Conservation (phyloP, 2,329 filamentous ascomycete species). For the Phaeosphaeriaceae sp. region DNA sequence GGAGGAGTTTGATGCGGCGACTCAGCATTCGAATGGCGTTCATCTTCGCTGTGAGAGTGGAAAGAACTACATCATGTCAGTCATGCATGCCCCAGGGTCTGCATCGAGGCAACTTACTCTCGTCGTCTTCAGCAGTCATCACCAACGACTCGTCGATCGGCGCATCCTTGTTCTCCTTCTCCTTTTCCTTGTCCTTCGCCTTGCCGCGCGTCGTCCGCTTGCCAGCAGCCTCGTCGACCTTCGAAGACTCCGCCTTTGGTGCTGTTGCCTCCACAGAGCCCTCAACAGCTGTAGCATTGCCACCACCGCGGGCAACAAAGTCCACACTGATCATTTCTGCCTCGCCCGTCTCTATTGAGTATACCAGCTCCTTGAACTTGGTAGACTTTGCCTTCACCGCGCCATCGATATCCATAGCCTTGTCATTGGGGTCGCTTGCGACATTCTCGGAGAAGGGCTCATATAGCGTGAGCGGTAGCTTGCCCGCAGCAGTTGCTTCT, state of each 20-base stretch:
- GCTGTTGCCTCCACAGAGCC: conserved; percentile 36
- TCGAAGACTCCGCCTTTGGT: conserved; percentile 17
- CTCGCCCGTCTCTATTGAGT: conserved; percentile 90
- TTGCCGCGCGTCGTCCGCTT: conserved; percentile 59
- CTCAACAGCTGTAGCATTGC: conserved; percentile 72
- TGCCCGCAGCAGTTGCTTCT: conserved; percentile 70
- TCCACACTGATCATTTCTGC: conserved; percentile 98
- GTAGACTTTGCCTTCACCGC: conserved; percentile 59
- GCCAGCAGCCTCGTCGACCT: conserved; percentile 55
- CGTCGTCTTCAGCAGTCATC: conserved; percentile 69
- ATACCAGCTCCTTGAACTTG: conserved; percentile 83
- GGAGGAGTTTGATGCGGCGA: conserved; percentile 61
- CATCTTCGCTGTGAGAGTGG: conserved; percentile 80
- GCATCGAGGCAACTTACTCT: conserved; percentile 54
- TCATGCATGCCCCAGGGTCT: conserved; percentile 2
- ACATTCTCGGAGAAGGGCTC: conserved; percentile 68
- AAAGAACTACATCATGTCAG: conserved; percentile 57
- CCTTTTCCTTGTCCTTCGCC: conserved; percentile 57
- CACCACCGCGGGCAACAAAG: conserved; percentile 85
- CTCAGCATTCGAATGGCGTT: conserved; percentile 96
- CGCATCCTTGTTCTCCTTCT: conserved; percentile 37
- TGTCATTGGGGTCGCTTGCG: conserved; percentile 43
- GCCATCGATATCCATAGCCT: conserved; percentile 70
- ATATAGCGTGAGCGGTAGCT: conserved; percentile 89
- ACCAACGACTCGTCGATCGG: conserved; percentile 42